phyloP scores from a whole-genome alignment of 495 filamentous ascomycete genomes.

The Talaromyces borbonicus region DNA sequence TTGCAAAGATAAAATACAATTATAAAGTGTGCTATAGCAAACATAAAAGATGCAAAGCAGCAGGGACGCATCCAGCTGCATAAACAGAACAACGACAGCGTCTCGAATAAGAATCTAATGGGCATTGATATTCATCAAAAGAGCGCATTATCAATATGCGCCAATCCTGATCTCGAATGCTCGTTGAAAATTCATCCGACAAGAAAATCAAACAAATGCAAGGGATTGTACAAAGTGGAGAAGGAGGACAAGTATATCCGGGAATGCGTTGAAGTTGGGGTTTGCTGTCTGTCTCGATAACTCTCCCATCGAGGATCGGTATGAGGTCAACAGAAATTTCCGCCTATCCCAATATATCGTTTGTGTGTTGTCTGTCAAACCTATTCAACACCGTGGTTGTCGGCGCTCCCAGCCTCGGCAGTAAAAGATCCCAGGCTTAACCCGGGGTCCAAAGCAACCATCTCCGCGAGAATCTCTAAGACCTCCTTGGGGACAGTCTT shows the following conservation, averaged over 20 bases:
- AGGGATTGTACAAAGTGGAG: constrained; percentile 7
- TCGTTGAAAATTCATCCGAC: not conserved
- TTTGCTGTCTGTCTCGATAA: too few relatives aligned
- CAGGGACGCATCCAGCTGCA: constrained; percentile 8
- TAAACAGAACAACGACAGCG: not conserved
- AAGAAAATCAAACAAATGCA: constrained; percentile 3
- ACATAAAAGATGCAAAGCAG: too few relatives aligned
- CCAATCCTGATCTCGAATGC: constrained; percentile 1
- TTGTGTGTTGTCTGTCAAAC: too few relatives aligned
- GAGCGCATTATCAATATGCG: not conserved
- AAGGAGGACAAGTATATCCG: too few relatives aligned
- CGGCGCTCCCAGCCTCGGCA: constrained; percentile 24
- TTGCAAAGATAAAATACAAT: constrained; percentile 8
- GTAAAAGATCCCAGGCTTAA: constrained; percentile 52
- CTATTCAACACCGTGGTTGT: constrained; percentile 35
- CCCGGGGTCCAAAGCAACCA: constrained; percentile 82
- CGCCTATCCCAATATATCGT: too few relatives aligned
- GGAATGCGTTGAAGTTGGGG: too few relatives aligned
- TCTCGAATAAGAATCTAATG: not conserved
- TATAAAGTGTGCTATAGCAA: constrained; percentile 6
- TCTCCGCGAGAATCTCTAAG: constrained; percentile 89
- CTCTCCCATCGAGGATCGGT: too few relatives aligned
- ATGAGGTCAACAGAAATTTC: too few relatives aligned
- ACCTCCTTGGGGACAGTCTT: constrained; percentile 95
- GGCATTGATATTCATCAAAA: not conserved